Evolutionary conservation across 176 grass and related monocot species (phyloP), one percentile per base, ranked within the genome.

Genomic region (Zoysia pacifica): DNA sequence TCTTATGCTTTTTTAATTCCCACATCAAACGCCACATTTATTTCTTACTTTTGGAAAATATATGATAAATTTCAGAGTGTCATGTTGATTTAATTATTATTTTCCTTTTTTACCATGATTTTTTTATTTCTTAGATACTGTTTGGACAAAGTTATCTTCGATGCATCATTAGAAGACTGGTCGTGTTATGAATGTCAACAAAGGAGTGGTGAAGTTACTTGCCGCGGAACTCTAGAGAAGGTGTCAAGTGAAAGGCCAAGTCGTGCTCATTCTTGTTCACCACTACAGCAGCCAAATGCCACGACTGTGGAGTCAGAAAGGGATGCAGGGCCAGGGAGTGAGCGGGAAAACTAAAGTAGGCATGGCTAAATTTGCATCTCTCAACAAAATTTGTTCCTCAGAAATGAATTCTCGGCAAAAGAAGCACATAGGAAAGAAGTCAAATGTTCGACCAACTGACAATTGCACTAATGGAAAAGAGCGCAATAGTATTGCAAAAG

Each of bases 71-170:
- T 55, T 42, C 43, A 45, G 14, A 65, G 59, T 68, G 11, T 48
- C 46, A 36, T n/a, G 49, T 48, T 81, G 53, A 7, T 39, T 38
- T 45, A 70, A 46, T 64, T 18, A 13, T 14, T 7, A 16, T 72
- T 81, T 12, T 0, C 8, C 41, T 47, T 60, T 86, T 62, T 81
- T 41, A 59, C 19, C 64, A 36, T 70, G 41, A 53, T 62, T 63
- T 28, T 12, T 7, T 65, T 35, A 87, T 49, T 77, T 12, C 49
- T 56, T 47, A 87, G 85, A 71, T 87, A 87, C 60, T 87, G 86
- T 66, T 40, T 87, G 49, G n/a, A 72, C 0, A 9, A 82, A 42
- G 49, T 83, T 73, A 14, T 83, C 38, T 77, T 43, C 60, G 80
- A 83, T 79, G 74, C 50, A 66, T 41, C 74, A 20, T 38, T 10